phyloP scores from a whole-genome alignment of 106 monocot genomes.

The Phalaenopsis aphrodite region DNA sequence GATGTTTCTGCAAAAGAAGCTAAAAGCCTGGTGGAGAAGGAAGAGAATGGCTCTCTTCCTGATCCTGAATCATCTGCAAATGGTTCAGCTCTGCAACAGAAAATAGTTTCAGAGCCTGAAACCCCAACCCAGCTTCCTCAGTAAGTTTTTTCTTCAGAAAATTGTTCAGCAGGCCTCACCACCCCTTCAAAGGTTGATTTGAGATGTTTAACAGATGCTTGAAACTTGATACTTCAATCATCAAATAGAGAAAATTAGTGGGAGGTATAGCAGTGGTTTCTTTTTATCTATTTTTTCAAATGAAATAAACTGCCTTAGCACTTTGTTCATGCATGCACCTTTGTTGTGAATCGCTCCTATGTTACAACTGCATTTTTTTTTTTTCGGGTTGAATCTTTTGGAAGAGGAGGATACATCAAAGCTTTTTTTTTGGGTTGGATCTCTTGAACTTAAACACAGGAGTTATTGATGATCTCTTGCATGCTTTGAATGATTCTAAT shows the following conservation, averaged over 20 bases:
- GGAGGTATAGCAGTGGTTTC: background rate
- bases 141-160: background rate
- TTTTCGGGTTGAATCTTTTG: too few relatives aligned
- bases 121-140: background rate
- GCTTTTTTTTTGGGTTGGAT: too few relatives aligned
- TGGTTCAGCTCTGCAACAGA: conserved; percentile 23
- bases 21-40: background rate
- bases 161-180: background rate
- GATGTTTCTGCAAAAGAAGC: conserved; percentile 1
- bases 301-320: background rate
- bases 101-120: conserved; percentile 19
- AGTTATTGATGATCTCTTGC: too few relatives aligned
- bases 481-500: too few relatives aligned
- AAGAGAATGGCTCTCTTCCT: conserved; percentile 15
- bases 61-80: conserved; percentile 11
- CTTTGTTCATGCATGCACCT: background rate
- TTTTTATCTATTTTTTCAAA: background rate
- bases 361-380: too few relatives aligned
- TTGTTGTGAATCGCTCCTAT: background rate
- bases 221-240: background rate
- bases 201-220: background rate
- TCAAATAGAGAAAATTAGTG: conserved; percentile 10
- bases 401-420: too few relatives aligned
- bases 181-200: background rate
- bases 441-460: too few relatives aligned